Base-by-base conservation (phyloP, 331 rosid species). In the Arachis monticola region DNA sequence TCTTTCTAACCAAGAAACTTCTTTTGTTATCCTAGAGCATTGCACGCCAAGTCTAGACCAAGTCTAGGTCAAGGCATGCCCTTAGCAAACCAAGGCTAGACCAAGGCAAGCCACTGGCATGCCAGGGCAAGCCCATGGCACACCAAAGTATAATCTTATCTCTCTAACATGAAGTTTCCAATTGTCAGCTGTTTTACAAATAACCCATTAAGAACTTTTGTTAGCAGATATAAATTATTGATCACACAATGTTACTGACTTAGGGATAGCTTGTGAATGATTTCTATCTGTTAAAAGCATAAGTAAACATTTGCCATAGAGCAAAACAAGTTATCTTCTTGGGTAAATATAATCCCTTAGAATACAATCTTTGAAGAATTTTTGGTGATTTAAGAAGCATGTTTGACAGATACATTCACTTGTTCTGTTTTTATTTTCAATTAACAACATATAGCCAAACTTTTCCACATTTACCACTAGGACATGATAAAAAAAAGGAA, bases 281-380 rank as follows among this genome's bases (percentile, higher is more conserved):
- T 57, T 71, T 71, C 30, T 51, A 51, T 35, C 73, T 44, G 59
- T 44, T 31, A 61, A 17, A 42, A 57, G 7, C 4, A 17, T 53
- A 42, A 47, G 45, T 30, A 76, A 58, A 58, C 48, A 8, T 59
- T 59, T n/a, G 7, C 55, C 66, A 59, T 46, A n/a, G 75, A 69
- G 14, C 44, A 22, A 38, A 40, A 75, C 40, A 22, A 7, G 32
- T 60, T 77, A 68, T 60, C 70, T 22, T 5, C 8, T 44, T 31
- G 17, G 47, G 41, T 35, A 61, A 61, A 35, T 35, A 22, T 35
- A 61, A 61, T 35, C 7, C 65, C 65, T 60, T 60, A 35, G 65
- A 32, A 31, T 41, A 35, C n/a, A 2, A 30, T 30, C 12, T 59
- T 59, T 30, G 27, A 30, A 31, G 65, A 60, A 60, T 31, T 60